Evolutionary conservation across 768 basidiomycete genomes (phyloP).

Genomic region (Cystofilobasidium ferigula): DNA sequence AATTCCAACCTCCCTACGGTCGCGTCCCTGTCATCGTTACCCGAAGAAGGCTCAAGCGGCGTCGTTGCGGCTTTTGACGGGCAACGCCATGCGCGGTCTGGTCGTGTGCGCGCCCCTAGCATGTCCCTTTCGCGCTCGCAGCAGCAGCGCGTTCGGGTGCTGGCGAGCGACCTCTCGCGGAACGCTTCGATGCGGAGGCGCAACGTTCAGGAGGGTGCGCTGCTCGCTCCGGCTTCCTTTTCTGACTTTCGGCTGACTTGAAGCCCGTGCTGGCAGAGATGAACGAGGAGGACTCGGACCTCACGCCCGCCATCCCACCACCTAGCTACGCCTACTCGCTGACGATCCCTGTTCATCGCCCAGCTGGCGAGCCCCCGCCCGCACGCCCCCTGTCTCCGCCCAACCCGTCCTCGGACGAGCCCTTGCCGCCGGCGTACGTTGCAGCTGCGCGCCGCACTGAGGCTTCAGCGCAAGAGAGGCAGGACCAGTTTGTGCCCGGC

Average conservation of each 20-base stretch:
- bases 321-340: background rate
- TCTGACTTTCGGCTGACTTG: too few species aligned
- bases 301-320: background rate
- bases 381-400: background rate
- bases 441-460: too few species aligned
- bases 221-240: too few species aligned
- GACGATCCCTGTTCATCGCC: background rate
- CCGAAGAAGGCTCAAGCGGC: background rate
- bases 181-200: background rate
- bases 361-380: background rate
- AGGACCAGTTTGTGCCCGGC: too few species aligned
- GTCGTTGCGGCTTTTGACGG: background rate
- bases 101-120: background rate
- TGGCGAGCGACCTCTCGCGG: background rate
- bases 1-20: background rate
- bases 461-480: too few species aligned
- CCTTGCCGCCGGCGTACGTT: background rate
- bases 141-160: background rate
- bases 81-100: background rate
- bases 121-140: slow-evolving; percentile 5
- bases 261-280: background rate
- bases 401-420: background rate
- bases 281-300: background rate
- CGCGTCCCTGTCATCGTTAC: background rate
- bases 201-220: background rate